These are phyloP conservation scores for Silybum marianum DNA, from an alignment of 129 eudicot species.

Conservation along the genomic window DNA sequence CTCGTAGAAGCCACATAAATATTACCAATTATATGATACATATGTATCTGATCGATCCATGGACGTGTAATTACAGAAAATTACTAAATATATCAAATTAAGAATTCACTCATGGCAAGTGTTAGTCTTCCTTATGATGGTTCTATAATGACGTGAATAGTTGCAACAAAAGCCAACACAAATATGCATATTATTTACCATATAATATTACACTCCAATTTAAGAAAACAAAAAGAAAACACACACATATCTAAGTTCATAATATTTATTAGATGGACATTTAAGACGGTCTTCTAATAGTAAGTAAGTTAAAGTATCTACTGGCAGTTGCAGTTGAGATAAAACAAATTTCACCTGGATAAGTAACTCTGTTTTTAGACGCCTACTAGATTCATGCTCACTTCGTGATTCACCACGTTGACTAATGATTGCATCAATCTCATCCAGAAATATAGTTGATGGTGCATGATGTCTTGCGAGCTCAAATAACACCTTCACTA, in stretches of 20 bases:
- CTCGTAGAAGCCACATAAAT: not conserved
- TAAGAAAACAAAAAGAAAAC: not conserved
- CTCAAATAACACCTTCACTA: slow-evolving; percentile 95
- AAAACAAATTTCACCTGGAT: slow-evolving; percentile 65
- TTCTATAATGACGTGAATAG: not conserved
- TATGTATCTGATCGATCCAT: not conserved
- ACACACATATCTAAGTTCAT: not conserved
- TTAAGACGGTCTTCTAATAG: not conserved
- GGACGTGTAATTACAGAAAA: not conserved
- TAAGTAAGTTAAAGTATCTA: not conserved
- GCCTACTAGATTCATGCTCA: slow-evolving; percentile 99
- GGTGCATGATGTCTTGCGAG: slow-evolving; percentile 99
- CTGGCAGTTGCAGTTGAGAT: not conserved
- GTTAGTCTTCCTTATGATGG: not conserved
- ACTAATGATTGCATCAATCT: slow-evolving; percentile 97
- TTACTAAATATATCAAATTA: not conserved
- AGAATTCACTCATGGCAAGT: too few species aligned
- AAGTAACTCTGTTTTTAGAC: slow-evolving; percentile 93
- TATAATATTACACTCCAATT: not conserved
- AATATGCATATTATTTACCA: not conserved
- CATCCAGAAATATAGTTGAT: slow-evolving; percentile 95
- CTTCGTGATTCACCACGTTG: slow-evolving; percentile 99
- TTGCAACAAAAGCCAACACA: not conserved
- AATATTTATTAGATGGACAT: not conserved
- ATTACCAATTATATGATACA: not conserved